Evolutionary conservation across 768 basidiomycete species (phyloP), one percentile per base, ranked within the genome.

Genomic region (Chlorophyllum brunneum): DNA sequence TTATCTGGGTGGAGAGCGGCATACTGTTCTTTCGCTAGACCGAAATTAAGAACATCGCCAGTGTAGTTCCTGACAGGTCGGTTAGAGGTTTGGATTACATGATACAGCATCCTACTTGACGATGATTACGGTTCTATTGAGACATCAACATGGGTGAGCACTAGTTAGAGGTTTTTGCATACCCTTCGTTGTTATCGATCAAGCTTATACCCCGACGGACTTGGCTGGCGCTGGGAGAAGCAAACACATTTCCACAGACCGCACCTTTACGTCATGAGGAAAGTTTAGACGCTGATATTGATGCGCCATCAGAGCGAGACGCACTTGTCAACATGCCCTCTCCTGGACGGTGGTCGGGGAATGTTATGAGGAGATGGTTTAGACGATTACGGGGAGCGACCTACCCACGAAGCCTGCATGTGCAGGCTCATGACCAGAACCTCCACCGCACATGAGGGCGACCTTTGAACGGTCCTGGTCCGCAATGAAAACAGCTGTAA

Each of bases 11-110:
- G 77, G 42, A 74, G 66, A 4, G 89, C 83, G 2, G 88, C 83
- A 55, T 86, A 85, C 58, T 89, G 86, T 61, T 95, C 92, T 58
- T 83, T 86, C 2, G 92, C 92, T 8, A 95, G 78, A 20, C 93
- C 93, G 61, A 95, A 95, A 62, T 94, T 92, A 41, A 95, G 81
- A 31, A 93, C 79, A 59, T 95, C 93, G 15, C 93, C 93, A 0
- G 91, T 93, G 63, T 92, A 92, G 60, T 92, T 92, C 65, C 87
- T 91, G 53, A 40, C 9, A 44, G 13, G 29, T 31, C n/a, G 40
- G 16, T 38, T 38, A 42, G 22, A 45, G 54, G 31, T 3, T 4
- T 39, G 23, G 42, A 41, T 40, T 44, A 38, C 34, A 47, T 6
- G 13, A 8, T 16, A 45, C 47, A 24, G 41, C 29, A 49, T 24